Conservation (phyloP, 495 filamentous ascomycete genomes). For the Podospora bellae-mahoneyi region DNA sequence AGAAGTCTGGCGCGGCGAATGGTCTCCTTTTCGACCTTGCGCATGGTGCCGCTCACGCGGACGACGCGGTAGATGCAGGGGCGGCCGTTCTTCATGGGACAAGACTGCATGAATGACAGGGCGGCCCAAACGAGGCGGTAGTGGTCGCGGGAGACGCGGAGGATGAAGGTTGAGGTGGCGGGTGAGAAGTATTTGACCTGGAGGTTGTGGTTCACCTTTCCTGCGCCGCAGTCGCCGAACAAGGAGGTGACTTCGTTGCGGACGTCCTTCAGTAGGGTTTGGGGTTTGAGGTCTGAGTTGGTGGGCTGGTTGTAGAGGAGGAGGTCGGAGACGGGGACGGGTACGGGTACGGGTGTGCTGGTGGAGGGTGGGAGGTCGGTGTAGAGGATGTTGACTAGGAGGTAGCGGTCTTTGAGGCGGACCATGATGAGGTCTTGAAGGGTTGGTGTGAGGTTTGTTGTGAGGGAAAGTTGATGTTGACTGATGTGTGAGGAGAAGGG, state of each 20-base stretch:
- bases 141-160: constrained; percentile 72
- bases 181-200: constrained; percentile 91
- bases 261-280: constrained; percentile 62
- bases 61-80: constrained; percentile 82
- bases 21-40: constrained; percentile 85
- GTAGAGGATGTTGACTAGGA: constrained; percentile 88
- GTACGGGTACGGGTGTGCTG: constrained; percentile 21
- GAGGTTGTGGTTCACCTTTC: constrained; percentile 60
- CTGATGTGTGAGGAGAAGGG: not conserved
- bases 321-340: constrained; percentile 44
- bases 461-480: not conserved
- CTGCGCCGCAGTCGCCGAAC: constrained; percentile 90
- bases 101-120: constrained; percentile 71
- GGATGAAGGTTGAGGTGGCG: constrained; percentile 90
- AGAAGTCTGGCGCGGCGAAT: constrained; percentile 69
- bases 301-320: constrained; percentile 76
- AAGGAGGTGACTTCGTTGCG: constrained; percentile 63
- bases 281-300: constrained; percentile 59
- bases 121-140: constrained; percentile 88
- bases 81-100: constrained; percentile 56
- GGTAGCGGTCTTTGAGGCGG: constrained; percentile 90
- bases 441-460: not conserved
- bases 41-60: constrained; percentile 88
- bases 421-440: constrained; percentile 63
- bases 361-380: constrained; percentile 48